Percentiles rank a stretch among this genome's conserved stretches.
Evolutionary conservation across 768 basidiomycete genomes (phyloP).

Genomic region (Fomitopsis serialis): DNA sequence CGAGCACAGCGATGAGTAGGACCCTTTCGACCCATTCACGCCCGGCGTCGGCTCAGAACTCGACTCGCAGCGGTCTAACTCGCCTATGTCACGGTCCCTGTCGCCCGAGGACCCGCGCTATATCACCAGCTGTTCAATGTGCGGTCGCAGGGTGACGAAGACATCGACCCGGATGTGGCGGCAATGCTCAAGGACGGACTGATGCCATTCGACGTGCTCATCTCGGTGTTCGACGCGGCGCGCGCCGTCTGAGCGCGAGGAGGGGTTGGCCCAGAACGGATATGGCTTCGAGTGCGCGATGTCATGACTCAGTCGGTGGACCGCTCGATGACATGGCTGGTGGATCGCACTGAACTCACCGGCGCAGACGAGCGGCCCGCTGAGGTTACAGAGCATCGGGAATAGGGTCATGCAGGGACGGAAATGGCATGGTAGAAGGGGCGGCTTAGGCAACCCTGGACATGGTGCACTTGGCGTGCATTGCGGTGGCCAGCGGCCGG

Average conservation of each 20-base stretch:
- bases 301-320: too few species aligned
- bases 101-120: conserved; percentile 45
- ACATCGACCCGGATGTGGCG: conserved; percentile 45
- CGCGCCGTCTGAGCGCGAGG: conserved; percentile 87
- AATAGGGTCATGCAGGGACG: conserved; percentile 59
- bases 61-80: conserved; percentile 51
- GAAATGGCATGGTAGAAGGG: conserved; percentile 34
- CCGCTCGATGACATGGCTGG: conserved; percentile 94
- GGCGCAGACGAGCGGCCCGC: conserved; percentile 27
- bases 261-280: conserved; percentile 79
- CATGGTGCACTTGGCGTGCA: conserved; percentile 20
- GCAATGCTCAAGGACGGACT: conserved; percentile 81
- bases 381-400: conserved; percentile 57
- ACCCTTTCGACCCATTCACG: conserved; percentile 78
- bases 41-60: conserved; percentile 50
- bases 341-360: conserved; percentile 65
- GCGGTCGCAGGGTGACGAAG: conserved; percentile 14
- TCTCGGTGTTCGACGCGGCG: conserved; percentile 88
- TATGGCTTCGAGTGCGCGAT: conserved; percentile 95
- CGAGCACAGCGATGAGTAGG: conserved; percentile 71
- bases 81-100: conserved; percentile 42
- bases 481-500: too few species aligned
- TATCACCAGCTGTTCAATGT: background rate
- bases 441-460: conserved; percentile 23
- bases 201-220: conserved; percentile 96